Conservation (phyloP, 257 asterid species). For the Scutellaria minor region DNA sequence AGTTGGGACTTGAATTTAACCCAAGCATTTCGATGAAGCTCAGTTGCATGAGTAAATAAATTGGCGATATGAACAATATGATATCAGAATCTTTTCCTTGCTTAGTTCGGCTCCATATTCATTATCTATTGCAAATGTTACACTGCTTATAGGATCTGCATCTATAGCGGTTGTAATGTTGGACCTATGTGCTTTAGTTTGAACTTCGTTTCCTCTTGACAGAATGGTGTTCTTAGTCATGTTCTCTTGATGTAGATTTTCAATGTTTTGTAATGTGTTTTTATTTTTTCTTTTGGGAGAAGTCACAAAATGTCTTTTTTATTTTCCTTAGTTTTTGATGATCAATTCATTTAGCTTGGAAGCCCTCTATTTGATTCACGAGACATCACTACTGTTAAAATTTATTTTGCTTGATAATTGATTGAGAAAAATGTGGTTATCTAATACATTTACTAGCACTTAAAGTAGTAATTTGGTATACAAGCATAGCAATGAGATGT, state of each 20-base stretch:
- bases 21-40: background rate
- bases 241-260: background rate
- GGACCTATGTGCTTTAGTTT: background rate
- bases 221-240: background rate
- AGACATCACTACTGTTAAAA: background rate
- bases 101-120: slow-evolving; percentile 2
- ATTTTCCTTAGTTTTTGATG: background rate
- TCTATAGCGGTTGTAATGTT: background rate
- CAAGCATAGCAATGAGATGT: background rate
- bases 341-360: background rate
- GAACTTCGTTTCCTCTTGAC: background rate
- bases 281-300: background rate
- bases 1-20: slow-evolving; percentile 25
- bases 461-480: background rate
- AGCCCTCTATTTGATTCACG: background rate
- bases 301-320: too few species aligned
- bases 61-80: background rate
- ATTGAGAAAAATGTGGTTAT: too few species aligned
- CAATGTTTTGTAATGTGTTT: background rate
- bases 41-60: slow-evolving; percentile 14
- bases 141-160: background rate
- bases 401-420: background rate
- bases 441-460: too few species aligned
- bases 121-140: background rate
- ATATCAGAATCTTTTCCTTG: slow-evolving; percentile 4